A percentile compares a stretch with the other conserved stretches of the same genome.
Evolutionary conservation across 2,329 filamentous ascomycete genomes (phyloP).

Genomic region (Colletotrichum phormii): DNA sequence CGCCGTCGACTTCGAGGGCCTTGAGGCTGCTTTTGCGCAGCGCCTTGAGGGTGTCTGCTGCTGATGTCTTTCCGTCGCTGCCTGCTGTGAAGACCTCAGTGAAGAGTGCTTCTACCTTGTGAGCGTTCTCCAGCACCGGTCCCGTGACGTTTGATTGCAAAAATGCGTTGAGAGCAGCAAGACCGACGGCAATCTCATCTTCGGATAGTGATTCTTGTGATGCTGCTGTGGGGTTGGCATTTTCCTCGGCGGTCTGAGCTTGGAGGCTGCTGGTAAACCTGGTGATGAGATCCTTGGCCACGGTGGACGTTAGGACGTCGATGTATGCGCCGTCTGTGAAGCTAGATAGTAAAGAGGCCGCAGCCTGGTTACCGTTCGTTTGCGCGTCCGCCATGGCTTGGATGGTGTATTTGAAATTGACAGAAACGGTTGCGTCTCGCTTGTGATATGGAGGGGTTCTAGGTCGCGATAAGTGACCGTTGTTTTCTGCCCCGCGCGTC

Average conservation of each 20-base stretch:
- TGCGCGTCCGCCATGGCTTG: conserved; percentile 10
- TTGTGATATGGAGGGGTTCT: conserved; percentile 3
- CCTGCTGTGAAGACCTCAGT: conserved; percentile 45
- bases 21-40: conserved; percentile 57
- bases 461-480: conserved; percentile 2
- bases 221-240: background rate
- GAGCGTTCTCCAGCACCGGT: conserved; percentile 70
- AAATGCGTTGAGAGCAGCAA: conserved; percentile 81
- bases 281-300: conserved; percentile 14
- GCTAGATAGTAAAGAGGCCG: conserved; percentile 1
- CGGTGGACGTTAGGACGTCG: conserved; percentile 22
- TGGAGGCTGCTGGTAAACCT: conserved; percentile 10
- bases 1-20: conserved; percentile 82
- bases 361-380: background rate
- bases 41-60: conserved; percentile 6
- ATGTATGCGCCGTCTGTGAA: conserved; percentile 23
- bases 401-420: background rate
- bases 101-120: conserved; percentile 50
- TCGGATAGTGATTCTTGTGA: conserved; percentile 8
- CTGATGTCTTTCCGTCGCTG: conserved; percentile 30
- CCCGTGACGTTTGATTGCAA: conserved; percentile 90
- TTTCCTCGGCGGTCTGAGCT: conserved; percentile 1
- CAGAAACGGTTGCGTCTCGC: background rate
- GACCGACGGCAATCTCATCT: conserved; percentile 63
- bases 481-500: conserved; percentile 27